Conservation (phyloP, 2,329 filamentous ascomycete species). For the Pezicula rhizophila region DNA sequence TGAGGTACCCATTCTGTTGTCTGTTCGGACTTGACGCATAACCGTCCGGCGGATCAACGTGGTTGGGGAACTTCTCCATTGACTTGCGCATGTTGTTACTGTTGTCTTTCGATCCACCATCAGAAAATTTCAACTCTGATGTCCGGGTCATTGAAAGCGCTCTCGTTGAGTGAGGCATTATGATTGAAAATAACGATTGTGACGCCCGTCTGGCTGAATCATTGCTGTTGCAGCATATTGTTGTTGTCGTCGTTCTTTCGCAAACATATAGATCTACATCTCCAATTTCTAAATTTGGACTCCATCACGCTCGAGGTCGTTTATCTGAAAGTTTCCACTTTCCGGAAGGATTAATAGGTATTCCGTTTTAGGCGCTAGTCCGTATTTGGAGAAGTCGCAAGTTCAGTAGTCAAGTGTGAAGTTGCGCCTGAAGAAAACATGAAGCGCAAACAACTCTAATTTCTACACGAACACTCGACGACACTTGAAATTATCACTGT, state of each 20-base stretch:
- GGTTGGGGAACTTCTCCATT: constrained; percentile 55
- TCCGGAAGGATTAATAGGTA: neutral
- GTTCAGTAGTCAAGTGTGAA: too few species aligned
- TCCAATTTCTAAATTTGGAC: neutral
- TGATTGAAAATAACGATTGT: constrained; percentile 8
- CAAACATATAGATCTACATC: neutral
- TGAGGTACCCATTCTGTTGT: constrained; percentile 20
- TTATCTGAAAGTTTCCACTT: neutral
- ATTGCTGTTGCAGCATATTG: constrained; percentile 6
- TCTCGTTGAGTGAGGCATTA: constrained; percentile 38
- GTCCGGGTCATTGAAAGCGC: constrained; percentile 29
- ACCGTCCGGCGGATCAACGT: constrained; percentile 34
- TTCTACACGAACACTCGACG: neutral
- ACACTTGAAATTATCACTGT: neutral
- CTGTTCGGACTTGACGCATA: constrained; percentile 13
- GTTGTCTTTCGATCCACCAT: constrained; percentile 11
- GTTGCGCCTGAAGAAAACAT: neutral
- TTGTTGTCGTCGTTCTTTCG: neutral
- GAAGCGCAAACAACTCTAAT: neutral
- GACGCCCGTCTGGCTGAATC: constrained; percentile 6
- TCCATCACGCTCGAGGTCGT: neutral
- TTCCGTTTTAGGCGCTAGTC: neutral
- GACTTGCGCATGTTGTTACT: constrained; percentile 17
- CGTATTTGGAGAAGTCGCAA: too few species aligned
- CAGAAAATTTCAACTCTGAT: constrained; percentile 24